A percentile compares a stretch with the other conserved stretches of the same genome.
Evolutionary conservation across 225 moss, liverwort and hornwort species (phyloP).

Genomic region (Neckera pumila): DNA sequence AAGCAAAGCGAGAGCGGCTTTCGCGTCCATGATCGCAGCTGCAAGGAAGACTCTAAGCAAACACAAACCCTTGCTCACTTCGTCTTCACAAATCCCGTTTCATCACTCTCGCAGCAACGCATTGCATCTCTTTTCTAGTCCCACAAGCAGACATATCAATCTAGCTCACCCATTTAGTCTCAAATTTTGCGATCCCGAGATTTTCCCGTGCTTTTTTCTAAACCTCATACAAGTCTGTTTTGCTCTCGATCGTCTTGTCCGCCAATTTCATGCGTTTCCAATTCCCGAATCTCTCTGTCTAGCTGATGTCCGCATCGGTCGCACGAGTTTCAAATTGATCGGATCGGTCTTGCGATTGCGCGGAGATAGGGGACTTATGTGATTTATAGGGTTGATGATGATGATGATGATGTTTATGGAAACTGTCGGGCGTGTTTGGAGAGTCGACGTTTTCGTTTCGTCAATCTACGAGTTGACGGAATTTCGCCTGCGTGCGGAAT

Average conservation of each 20-base stretch:
- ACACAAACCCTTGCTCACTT: not conserved
- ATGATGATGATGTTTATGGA: not conserved
- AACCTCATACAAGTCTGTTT: not conserved
- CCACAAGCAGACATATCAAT: too few species aligned
- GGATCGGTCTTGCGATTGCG: not conserved
- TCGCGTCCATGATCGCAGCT: not conserved
- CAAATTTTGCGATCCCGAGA: not conserved
- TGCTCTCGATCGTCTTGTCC: not conserved
- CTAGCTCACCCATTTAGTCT: not conserved
- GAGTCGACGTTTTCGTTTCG: not conserved
- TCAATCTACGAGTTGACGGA: not conserved
- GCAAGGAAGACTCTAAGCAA: not conserved
- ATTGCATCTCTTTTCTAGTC: not conserved
- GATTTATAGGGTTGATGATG: not conserved
- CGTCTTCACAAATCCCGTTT: not conserved
- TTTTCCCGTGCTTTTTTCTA: not conserved
- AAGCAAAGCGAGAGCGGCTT: not conserved
- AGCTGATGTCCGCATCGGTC: not conserved
- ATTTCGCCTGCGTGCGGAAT: not conserved
- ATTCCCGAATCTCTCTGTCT: not conserved
- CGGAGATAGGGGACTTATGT: not conserved
- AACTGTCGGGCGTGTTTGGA: not conserved
- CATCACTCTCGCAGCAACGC: not conserved
- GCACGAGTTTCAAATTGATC: not conserved
- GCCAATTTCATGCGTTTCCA: not conserved